Percentiles rank a stretch among this genome's conserved stretches.
phyloP scores from a whole-genome alignment of 352 stramenopile species.

The Phytophthora cryptogea region DNA sequence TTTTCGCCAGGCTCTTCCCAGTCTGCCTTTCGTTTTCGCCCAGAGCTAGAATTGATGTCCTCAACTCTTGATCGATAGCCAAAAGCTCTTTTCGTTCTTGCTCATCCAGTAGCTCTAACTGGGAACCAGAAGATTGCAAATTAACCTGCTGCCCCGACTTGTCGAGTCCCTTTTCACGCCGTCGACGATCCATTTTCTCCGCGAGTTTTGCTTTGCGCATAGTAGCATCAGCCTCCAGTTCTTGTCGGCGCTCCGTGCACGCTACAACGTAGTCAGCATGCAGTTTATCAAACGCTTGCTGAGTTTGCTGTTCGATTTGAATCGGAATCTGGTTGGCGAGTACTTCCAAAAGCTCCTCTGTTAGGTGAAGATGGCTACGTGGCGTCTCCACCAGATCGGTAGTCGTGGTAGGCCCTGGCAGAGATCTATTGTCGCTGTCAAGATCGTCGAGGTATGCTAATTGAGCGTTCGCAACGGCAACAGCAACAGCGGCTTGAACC shows the following conservation, averaged over 20 bases:
- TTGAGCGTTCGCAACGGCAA: conserved; percentile 28
- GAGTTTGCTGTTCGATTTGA: conserved; percentile 29
- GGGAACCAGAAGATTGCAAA: neutral
- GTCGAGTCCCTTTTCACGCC: conserved; percentile 10
- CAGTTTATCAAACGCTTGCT: conserved; percentile 27
- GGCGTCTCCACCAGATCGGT: neutral
- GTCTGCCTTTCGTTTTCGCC: conserved; percentile 11
- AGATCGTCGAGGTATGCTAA: conserved; percentile 20
- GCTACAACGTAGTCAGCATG: conserved; percentile 25
- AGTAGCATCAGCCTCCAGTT: conserved; percentile 36
- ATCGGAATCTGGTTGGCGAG: conserved; percentile 26
- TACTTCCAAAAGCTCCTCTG: conserved; percentile 23
- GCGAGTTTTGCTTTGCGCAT: conserved; percentile 23
- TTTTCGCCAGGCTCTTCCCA: conserved; percentile 16
- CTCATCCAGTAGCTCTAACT: conserved; percentile 15
- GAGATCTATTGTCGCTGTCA: neutral
- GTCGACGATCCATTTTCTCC: conserved; percentile 26
- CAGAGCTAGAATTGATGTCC: conserved; percentile 10
- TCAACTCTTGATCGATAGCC: conserved; percentile 18
- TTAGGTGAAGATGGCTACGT: conserved; percentile 7
- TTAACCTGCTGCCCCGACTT: neutral
- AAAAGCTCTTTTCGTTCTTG: conserved; percentile 17
- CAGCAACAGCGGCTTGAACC: conserved; percentile 5
- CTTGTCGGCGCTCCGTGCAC: conserved; percentile 18
- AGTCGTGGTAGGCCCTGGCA: neutral